phyloP scores from a whole-genome alignment of 116 monocot genomes.

The Papilionanthe hybrid region DNA sequence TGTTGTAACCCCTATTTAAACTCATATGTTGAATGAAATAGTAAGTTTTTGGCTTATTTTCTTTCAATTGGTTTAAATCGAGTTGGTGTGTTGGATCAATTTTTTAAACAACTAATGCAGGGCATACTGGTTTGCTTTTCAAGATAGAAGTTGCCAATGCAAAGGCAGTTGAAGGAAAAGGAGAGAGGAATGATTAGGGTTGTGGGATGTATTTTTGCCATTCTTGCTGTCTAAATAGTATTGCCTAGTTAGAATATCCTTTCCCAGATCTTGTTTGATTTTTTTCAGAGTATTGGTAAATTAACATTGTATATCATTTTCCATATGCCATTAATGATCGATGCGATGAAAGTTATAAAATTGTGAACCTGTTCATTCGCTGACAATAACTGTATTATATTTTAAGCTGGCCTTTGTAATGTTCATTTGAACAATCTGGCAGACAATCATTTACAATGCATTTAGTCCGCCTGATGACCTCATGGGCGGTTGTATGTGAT shows the following conservation, averaged over 20 bases:
- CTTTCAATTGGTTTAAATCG: no score
- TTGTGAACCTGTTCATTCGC: not conserved
- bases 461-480: conserved; percentile 82
- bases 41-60: no score
- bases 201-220: not conserved
- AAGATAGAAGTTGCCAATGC: not conserved
- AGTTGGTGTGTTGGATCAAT: no score
- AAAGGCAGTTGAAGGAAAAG: no score
- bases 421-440: conserved; percentile 2
- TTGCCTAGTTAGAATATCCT: not conserved
- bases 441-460: conserved; percentile 98
- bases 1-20: no score
- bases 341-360: not conserved
- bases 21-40: no score
- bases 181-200: not conserved
- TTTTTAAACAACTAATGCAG: no score
- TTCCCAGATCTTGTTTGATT: not conserved
- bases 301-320: not conserved
- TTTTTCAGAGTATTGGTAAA: not conserved
- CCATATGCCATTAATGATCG: not conserved
- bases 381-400: not conserved
- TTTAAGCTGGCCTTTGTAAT: not conserved
- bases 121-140: no score
- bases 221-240: not conserved
- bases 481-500: conserved; percentile 99